Evolutionary conservation across 768 basidiomycete species (phyloP), one percentile per base, ranked within the genome.

Genomic region (Ramaria rubella): DNA sequence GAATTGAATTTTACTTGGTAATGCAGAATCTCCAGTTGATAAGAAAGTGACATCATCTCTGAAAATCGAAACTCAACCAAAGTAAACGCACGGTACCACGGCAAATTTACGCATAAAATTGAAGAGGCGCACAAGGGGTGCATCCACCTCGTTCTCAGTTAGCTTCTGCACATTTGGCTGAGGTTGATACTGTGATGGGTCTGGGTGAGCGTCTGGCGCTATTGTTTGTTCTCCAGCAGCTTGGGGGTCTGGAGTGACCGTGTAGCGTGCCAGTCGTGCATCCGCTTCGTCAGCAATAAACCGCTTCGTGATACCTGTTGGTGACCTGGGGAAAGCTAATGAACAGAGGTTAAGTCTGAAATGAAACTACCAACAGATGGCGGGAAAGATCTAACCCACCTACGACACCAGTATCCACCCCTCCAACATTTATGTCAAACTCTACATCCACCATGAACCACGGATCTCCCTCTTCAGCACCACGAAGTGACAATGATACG

Each of bases 11-110:
- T n/a, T 52, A 75, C 79, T 67, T 93, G 90, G 64, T 84, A 87
- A 78, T 83, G 85, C 48, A 97, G 69, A 60, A 93, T 87, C 69
- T 94, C 94, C 15, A 97, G 77, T 64, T 95, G 94, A 69, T 96
- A 96, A 2, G 90, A 86, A 58, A 96, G 70, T 1, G 91, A 90
- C 81, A 94, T 89, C 76, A 90, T 87, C 67, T 94, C 92, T 94
- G 60, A 5, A 15, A 26, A 26, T 48, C 24, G 7, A 4, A 2
- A 24, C 51, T 61, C 27, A 63, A 52, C 43, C n/a, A n/a, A 55
- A 40, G 49, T 55, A 46, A 52, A 14, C 19, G 36, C 26, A 12
- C 30, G 12, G 33, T 43, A 34, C 50, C 15, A 48, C 4, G 63
- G 4, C 23, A 5, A 5, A 69, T 91, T 65, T 68, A 95, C 94